Percentiles rank a stretch among this genome's conserved stretches.
phyloP scores from a whole-genome alignment of 1,284 basidiomycete genomes.

The Nidula niveotomentosa region DNA sequence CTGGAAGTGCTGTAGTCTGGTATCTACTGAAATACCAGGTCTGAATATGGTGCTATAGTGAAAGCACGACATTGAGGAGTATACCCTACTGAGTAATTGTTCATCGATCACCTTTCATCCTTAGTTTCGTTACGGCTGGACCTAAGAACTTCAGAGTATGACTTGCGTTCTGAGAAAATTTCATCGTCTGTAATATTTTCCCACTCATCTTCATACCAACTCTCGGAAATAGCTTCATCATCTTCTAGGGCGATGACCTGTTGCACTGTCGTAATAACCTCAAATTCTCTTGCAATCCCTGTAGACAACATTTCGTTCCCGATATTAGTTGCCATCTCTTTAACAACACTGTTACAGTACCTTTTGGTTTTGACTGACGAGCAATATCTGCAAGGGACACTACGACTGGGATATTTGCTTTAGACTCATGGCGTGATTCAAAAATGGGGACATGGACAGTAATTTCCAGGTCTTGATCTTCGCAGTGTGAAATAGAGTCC shows the following conservation, averaged over 20 bases:
- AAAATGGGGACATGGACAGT: background rate
- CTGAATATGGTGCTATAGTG: too few species aligned
- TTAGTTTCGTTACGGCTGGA: too few species aligned
- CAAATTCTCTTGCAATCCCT: conserved; percentile 15
- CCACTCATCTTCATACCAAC: conserved; percentile 11
- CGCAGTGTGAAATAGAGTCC: too few species aligned
- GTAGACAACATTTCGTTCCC: background rate
- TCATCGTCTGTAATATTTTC: conserved; percentile 8
- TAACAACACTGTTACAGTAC: conserved; percentile 4
- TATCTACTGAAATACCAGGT: too few species aligned
- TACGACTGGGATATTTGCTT: background rate
- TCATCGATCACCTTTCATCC: too few species aligned
- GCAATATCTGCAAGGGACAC: conserved; percentile 16
- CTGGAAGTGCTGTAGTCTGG: too few species aligned
- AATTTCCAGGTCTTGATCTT: too few species aligned
- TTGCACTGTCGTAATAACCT: conserved; percentile 9
- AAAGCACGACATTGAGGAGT: too few species aligned
- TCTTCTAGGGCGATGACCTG: conserved; percentile 13
- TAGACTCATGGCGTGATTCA: background rate
- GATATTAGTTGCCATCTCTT: background rate
- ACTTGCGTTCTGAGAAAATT: background rate
- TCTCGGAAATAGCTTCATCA: conserved; percentile 1
- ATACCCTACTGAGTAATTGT: too few species aligned
- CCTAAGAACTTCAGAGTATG: background rate
- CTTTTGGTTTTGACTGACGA: conserved; percentile 13